These are phyloP conservation scores for Fusarium tjaetaba DNA, from an alignment of 2,329 filamentous ascomycete species.

Conservation along the genomic window DNA sequence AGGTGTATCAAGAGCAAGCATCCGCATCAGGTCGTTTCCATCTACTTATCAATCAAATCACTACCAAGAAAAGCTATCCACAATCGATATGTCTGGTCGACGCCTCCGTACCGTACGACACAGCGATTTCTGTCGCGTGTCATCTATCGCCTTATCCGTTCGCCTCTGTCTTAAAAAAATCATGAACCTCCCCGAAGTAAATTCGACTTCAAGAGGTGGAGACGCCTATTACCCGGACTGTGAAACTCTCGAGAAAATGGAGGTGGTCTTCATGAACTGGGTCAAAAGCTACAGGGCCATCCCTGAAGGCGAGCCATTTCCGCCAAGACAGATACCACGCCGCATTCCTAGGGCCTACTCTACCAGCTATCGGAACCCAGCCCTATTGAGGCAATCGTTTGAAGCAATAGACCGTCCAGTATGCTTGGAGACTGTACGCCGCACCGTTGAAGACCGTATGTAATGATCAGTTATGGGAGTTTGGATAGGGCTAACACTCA, in stretches of 20 bases:
- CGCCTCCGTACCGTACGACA: not conserved
- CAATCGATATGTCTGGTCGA: not conserved
- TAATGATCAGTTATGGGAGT: not conserved
- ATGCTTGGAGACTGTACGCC: not conserved
- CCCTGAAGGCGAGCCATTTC: not conserved
- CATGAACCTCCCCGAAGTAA: not conserved
- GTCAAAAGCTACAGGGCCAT: not conserved
- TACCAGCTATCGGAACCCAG: not conserved
- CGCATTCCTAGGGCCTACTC: not conserved
- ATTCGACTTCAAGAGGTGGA: too few relatives aligned
- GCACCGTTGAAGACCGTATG: not conserved
- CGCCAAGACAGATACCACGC: not conserved
- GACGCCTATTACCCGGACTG: not conserved
- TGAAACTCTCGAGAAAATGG: not conserved
- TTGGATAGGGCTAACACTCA: not conserved
- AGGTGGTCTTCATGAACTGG: not conserved
- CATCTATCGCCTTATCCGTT: not conserved
- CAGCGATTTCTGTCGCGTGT: not conserved
- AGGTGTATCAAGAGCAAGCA: not conserved
- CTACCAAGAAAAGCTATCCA: not conserved
- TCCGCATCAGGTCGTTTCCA: not conserved
- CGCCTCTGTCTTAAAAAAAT: not conserved
- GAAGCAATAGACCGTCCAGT: not conserved
- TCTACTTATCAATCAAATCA: not conserved
- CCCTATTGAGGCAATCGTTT: not conserved